Evolutionary conservation across 1,139 yeast genomes (phyloP), one percentile per base, ranked within the genome.

Genomic region (Taphrina deformans): DNA sequence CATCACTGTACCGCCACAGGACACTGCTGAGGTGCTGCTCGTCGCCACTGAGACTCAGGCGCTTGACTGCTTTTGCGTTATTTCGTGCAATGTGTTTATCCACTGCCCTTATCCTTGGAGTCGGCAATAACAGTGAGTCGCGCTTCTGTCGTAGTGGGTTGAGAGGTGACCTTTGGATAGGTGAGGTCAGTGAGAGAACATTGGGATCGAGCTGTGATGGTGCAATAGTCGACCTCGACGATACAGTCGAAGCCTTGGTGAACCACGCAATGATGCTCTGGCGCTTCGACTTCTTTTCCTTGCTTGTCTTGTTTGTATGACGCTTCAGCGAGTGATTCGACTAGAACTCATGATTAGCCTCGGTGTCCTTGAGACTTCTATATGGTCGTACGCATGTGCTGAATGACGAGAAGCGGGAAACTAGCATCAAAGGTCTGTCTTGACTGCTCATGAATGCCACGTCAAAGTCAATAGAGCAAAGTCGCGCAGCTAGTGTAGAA

Each of bases 251-350:
- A 18, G 35, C 53, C 21, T 21, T 44, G 24, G n/a, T 29, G 35
- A 48, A 48, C 53, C 53, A 48, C 23, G 53, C 33, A 29, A 48
- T 29, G 21, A 48, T 48, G 35, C 53, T 48, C 26, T 48, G 53
- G 9, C 53, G 33, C 21, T 48, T 48, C 53, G 53, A 48, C 16
- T 48, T 48, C 35, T 48, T 48, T 9, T 44, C 48, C n/a, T 23
- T 44, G 27, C n/a, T 21, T 23, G 48, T 44, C 27, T 40, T 40
- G 45, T 40, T 40, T 10, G 21, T 40, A 18, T 12, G 27, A 10
- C 14, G 27, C 4, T 44, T 21, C 27, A 44, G 27, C 23, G 53
- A 48, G 10, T n/a, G 23, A 23, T 29, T 48, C 14, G 53, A 48
- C 53, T 48, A 48, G 33, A 45, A 16, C 5, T 18, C 12, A 10